Evolutionary conservation across 2,329 filamentous ascomycete genomes (phyloP).

Genomic region (Shiraia bambusicola): DNA sequence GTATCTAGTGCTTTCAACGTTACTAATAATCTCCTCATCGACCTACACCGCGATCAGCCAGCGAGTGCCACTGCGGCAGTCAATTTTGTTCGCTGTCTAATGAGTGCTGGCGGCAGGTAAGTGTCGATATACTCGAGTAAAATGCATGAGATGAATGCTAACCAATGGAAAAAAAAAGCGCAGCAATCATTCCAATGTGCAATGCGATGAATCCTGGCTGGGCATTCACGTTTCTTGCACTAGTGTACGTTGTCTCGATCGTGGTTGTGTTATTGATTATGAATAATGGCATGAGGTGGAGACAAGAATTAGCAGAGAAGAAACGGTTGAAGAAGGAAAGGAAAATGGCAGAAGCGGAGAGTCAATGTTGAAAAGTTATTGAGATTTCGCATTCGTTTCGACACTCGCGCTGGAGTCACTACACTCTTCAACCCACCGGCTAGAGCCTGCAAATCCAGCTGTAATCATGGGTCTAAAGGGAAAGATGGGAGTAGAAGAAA

Average conservation of each 20-base stretch:
- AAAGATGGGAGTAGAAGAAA: too few relatives aligned
- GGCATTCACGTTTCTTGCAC: slow-evolving; percentile 49
- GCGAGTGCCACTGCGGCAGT: slow-evolving; percentile 46
- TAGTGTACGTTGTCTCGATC: slow-evolving; percentile 30
- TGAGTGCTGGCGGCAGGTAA: slow-evolving; percentile 37
- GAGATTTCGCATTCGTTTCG: too few relatives aligned
- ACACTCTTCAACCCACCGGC: too few relatives aligned
- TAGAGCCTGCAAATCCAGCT: too few relatives aligned
- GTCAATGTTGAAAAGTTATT: too few relatives aligned
- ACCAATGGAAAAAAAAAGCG: slow-evolving; percentile 10
- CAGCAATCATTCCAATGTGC: slow-evolving; percentile 47
- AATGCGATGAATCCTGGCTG: slow-evolving; percentile 47
- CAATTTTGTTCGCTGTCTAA: slow-evolving; percentile 42
- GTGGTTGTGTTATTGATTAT: slow-evolving; percentile 34
- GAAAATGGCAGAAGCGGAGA: not conserved
- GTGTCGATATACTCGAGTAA: too few relatives aligned
- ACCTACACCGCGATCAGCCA: slow-evolving; percentile 45
- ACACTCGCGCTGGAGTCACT: too few relatives aligned
- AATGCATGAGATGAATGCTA: not conserved
- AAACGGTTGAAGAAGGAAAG: slow-evolving; percentile 9
- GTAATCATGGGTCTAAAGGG: too few relatives aligned
- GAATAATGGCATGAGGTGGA: slow-evolving; percentile 35
- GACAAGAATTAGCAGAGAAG: slow-evolving; percentile 23
- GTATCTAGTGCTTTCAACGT: slow-evolving; percentile 56
- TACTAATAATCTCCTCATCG: slow-evolving; percentile 50